These are phyloP conservation scores for Astragalus glycyphyllos DNA, from an alignment of 306 rosid species.

Conservation along the genomic window DNA sequence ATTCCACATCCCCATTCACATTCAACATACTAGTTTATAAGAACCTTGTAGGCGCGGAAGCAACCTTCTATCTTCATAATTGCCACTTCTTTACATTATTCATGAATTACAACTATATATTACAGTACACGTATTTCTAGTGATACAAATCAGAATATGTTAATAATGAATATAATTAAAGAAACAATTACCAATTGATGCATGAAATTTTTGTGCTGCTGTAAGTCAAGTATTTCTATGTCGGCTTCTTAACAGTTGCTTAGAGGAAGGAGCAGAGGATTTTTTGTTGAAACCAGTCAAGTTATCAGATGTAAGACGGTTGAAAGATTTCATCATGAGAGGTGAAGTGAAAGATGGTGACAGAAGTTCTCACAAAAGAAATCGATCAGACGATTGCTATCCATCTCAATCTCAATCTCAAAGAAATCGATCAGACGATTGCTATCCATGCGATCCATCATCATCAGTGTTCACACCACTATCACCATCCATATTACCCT, in stretches of 20 bases:
- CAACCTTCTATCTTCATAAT: too few relatives aligned
- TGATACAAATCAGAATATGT: background rate
- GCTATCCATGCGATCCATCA: conserved; percentile 48
- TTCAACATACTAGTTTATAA: too few relatives aligned
- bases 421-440: conserved; percentile 55
- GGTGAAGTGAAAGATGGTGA: conserved; percentile 62
- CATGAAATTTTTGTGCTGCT: background rate
- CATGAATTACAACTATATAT: too few relatives aligned
- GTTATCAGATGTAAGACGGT: conserved; percentile 79
- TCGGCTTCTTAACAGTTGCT: conserved; percentile 59
- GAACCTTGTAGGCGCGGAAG: too few relatives aligned
- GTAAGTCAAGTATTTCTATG: too few relatives aligned
- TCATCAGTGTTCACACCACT: conserved; percentile 39
- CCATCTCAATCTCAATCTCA: conserved; percentile 29
- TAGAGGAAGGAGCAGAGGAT: conserved; percentile 98
- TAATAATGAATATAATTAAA: too few relatives aligned
- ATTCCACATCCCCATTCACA: too few relatives aligned
- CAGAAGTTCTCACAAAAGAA: conserved; percentile 51
- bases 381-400: conserved; percentile 46
- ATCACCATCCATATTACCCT: conserved; percentile 37
- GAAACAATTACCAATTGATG: background rate
- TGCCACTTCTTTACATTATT: too few relatives aligned
- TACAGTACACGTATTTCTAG: background rate
- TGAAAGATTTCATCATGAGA: conserved; percentile 69
- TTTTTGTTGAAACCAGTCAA: conserved; percentile 87